phyloP scores from a whole-genome alignment of 2,329 filamentous ascomycete species.

The Passalora sequoiae region DNA sequence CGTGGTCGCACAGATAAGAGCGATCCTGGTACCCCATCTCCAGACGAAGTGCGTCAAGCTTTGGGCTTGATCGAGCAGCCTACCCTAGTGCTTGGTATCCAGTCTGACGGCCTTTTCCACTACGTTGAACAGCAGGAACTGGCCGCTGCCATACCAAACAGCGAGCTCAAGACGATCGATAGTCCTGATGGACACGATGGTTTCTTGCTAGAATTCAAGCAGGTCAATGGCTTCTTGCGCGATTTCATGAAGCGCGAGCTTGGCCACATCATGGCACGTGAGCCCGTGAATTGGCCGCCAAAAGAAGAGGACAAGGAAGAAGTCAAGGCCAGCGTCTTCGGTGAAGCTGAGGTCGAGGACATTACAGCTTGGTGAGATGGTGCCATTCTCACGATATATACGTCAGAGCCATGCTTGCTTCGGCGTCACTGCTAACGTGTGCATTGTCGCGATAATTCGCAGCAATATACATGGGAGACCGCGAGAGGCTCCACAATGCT shows the following conservation, averaged over 20 bases:
- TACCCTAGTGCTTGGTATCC: constrained; percentile 84
- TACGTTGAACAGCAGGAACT: constrained; percentile 95
- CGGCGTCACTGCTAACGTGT: not conserved
- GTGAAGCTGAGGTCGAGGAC: constrained; percentile 92
- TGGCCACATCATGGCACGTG: constrained; percentile 75
- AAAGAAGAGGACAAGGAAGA: constrained; percentile 51
- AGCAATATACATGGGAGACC: not conserved
- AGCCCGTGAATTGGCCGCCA: constrained; percentile 44
- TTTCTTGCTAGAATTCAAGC: constrained; percentile 92
- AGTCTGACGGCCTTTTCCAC: constrained; percentile 92
- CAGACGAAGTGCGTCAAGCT: constrained; percentile 59
- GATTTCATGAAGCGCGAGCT: constrained; percentile 76
- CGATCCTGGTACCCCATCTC: constrained; percentile 38
- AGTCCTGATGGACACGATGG: constrained; percentile 94
- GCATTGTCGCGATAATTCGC: not conserved
- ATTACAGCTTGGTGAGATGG: constrained; percentile 76
- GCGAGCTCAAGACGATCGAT: constrained; percentile 78
- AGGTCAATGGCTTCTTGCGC: constrained; percentile 84
- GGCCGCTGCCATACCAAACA: constrained; percentile 71
- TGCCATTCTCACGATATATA: not conserved
- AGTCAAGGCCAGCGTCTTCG: constrained; percentile 86
- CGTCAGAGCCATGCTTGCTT: not conserved
- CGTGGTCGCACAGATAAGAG: constrained; percentile 21
- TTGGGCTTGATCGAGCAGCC: constrained; percentile 81
- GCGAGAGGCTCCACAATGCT: not conserved